Conservation (phyloP, 768 basidiomycete species). For the Stropharia rugosoannulata region DNA sequence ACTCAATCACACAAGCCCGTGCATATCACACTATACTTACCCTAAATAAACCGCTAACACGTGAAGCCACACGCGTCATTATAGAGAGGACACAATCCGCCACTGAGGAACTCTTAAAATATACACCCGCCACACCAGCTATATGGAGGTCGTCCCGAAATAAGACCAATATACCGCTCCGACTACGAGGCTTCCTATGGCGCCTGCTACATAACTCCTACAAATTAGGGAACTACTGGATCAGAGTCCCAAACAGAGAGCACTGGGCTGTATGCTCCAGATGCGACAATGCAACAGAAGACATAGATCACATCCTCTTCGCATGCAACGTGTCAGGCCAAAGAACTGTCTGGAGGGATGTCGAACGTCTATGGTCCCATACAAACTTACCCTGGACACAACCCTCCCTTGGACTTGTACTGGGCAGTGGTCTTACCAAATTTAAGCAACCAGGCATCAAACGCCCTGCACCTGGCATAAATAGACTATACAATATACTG, state of each 20-base stretch:
- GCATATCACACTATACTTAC: too few species aligned
- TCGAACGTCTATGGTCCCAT: neutral
- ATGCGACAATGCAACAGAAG: neutral
- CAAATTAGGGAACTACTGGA: neutral
- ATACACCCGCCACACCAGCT: too few species aligned
- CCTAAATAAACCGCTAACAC: too few species aligned
- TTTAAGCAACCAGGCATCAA: neutral
- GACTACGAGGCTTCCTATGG: neutral
- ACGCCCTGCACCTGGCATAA: neutral
- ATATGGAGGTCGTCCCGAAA: too few species aligned
- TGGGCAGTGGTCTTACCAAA: constrained; percentile 6
- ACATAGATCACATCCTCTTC: neutral
- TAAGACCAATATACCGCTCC: neutral
- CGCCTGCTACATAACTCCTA: neutral
- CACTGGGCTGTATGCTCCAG: neutral
- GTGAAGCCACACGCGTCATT: too few species aligned
- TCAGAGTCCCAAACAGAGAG: neutral
- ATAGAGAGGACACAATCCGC: too few species aligned
- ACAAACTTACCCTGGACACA: neutral
- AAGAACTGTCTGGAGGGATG: neutral
- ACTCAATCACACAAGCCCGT: too few species aligned
- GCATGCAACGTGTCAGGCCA: neutral
- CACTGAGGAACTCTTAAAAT: too few species aligned
- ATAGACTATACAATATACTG: constrained; percentile 17
- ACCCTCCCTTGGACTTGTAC: constrained; percentile 11